Percentiles rank a stretch among this genome's conserved stretches.
Conservation (phyloP, 2,329 filamentous ascomycete genomes). For the Fusarium sp. region DNA sequence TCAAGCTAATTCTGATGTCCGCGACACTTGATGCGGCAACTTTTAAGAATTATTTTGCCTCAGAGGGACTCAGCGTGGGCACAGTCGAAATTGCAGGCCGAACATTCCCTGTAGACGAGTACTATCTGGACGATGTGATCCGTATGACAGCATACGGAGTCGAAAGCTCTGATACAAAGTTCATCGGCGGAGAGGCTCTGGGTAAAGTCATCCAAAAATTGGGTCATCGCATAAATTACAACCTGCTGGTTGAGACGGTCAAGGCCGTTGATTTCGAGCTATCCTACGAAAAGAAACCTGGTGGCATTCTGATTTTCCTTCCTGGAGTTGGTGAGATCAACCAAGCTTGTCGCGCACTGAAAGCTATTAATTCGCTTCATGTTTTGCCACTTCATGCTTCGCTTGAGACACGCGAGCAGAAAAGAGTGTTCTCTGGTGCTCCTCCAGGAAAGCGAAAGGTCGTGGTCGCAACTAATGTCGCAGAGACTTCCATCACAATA, state of each 20-base stretch:
- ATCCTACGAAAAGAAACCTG: conserved; percentile 66
- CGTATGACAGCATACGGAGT: conserved; percentile 80
- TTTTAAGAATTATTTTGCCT: conserved; percentile 62
- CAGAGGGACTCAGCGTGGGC: conserved; percentile 69
- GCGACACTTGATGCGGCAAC: conserved; percentile 91
- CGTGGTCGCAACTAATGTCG: conserved; percentile 94
- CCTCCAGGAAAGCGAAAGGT: conserved; percentile 87
- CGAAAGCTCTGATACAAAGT: conserved; percentile 56
- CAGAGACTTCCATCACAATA: conserved; percentile 98
- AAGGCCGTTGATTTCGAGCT: conserved; percentile 83
- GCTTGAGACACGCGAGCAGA: conserved; percentile 86
- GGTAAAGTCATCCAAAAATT: conserved; percentile 76
- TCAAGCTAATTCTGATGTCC: conserved; percentile 98
- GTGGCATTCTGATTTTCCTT: conserved; percentile 94
- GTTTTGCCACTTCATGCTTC: conserved; percentile 92
- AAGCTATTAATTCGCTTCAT: conserved; percentile 69
- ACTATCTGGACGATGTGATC: conserved; percentile 89
- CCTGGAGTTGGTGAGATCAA: conserved; percentile 93
- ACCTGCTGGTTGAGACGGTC: conserved; percentile 81
- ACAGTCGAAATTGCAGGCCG: conserved; percentile 90
- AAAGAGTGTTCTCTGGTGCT: conserved; percentile 79
- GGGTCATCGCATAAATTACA: conserved; percentile 90
- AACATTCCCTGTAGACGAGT: conserved; percentile 87
- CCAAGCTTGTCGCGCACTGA: conserved; percentile 78
- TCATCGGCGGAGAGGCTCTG: conserved; percentile 62